phyloP scores from a whole-genome alignment of 1,139 yeast genomes.

The Pichia sp. region DNA sequence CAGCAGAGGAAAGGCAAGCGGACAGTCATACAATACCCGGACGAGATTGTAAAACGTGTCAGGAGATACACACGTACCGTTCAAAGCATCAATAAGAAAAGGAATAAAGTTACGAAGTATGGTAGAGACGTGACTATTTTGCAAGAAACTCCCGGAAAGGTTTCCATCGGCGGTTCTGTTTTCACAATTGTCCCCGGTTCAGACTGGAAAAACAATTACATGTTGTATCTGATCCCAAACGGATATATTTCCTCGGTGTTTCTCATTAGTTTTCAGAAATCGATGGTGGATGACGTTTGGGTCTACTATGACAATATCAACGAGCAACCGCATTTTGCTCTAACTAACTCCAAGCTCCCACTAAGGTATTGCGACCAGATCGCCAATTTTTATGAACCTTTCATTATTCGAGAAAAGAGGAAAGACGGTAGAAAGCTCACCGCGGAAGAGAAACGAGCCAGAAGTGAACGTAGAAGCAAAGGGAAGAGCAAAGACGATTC shows the following conservation, averaged over 20 bases:
- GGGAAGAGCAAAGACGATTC: conserved; percentile 14
- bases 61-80: background rate
- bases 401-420: conserved; percentile 24
- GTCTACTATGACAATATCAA: conserved; percentile 10
- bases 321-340: conserved; percentile 11
- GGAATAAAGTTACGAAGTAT: background rate
- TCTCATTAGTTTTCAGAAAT: background rate
- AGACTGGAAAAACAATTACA: conserved; percentile 5
- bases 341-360: conserved; percentile 14
- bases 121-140: background rate
- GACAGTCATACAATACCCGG: background rate
- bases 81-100: background rate
- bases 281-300: conserved; percentile 5
- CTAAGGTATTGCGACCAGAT: conserved; percentile 19
- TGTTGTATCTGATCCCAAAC: conserved; percentile 10
- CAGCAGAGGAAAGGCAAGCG: background rate
- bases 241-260: background rate
- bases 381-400: conserved; percentile 28
- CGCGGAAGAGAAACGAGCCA: background rate
- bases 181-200: background rate
- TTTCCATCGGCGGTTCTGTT: background rate
- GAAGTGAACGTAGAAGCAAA: background rate
- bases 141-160: background rate
- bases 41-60: background rate
- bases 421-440: conserved; percentile 9